Conservation (phyloP, 495 filamentous ascomycete species). For the Daldinia bambusicola region DNA sequence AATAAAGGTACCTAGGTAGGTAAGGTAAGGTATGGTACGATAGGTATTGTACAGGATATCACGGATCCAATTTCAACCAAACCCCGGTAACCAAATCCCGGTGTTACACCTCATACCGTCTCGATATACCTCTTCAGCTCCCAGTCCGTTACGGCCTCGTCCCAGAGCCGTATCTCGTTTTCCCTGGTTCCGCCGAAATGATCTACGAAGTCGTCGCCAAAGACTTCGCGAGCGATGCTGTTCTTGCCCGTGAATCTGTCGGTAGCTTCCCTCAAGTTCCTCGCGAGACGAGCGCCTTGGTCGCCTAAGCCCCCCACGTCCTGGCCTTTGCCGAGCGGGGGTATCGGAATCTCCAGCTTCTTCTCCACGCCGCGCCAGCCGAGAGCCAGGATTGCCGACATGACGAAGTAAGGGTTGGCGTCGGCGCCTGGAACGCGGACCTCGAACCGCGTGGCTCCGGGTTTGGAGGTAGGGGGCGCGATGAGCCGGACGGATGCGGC, state of each 20-base stretch:
- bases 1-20: background rate
- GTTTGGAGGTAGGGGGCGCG: constrained; percentile 81
- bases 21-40: too few species aligned
- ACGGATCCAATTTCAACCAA: constrained; percentile 4
- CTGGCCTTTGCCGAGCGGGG: constrained; percentile 84
- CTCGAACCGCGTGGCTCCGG: constrained; percentile 90
- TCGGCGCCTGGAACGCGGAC: constrained; percentile 92
- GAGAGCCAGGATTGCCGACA: constrained; percentile 82
- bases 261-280: constrained; percentile 82
- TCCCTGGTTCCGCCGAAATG: constrained; percentile 93
- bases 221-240: constrained; percentile 88
- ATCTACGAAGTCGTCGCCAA: constrained; percentile 95
- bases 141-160: constrained; percentile 96
- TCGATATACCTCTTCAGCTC: constrained; percentile 79
- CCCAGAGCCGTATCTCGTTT: constrained; percentile 90
- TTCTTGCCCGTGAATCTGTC: constrained; percentile 74
- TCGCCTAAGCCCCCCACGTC: constrained; percentile 77
- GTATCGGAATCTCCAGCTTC: constrained; percentile 82
- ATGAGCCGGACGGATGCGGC: constrained; percentile 92
- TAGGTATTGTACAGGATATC: constrained; percentile 18
- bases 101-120: constrained; percentile 62
- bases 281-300: constrained; percentile 78
- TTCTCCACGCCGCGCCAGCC: constrained; percentile 92
- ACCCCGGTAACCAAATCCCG: background rate
- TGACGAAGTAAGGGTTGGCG: constrained; percentile 87